These are phyloP conservation scores for Protomyces lactucae-debilis DNA, from an alignment of 1,139 yeast species.

Conservation along the genomic window DNA sequence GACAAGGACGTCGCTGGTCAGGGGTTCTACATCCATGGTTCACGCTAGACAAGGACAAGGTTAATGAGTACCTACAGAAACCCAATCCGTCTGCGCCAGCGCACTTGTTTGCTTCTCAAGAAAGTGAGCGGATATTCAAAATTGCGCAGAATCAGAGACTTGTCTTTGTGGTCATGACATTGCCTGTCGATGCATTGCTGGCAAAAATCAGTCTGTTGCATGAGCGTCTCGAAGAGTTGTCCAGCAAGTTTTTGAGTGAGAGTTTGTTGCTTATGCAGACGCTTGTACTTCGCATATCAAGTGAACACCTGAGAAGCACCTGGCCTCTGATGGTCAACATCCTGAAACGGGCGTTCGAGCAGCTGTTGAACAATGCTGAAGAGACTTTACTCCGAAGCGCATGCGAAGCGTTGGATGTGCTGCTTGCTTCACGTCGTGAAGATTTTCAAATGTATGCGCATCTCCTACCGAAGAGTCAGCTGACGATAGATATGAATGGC, in stretches of 20 bases:
- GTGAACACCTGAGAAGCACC: constrained; percentile 57
- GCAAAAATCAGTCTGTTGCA: constrained; percentile 47
- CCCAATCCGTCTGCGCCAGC: constrained; percentile 11
- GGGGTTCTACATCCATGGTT: neutral
- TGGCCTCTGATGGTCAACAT: constrained; percentile 58
- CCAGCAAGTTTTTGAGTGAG: constrained; percentile 42
- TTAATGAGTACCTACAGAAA: constrained; percentile 1
- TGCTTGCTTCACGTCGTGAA: constrained; percentile 62
- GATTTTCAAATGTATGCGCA: constrained; percentile 60
- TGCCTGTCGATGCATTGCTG: constrained; percentile 39
- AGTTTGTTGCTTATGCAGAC: constrained; percentile 59
- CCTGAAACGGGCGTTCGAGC: constrained; percentile 1
- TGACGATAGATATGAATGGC: neutral
- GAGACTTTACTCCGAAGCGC: constrained; percentile 50
- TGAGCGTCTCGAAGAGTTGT: constrained; percentile 25
- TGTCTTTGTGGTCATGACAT: neutral
- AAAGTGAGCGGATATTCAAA: neutral
- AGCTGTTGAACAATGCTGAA: constrained; percentile 44
- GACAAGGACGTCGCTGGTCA: neutral
- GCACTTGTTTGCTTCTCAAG: constrained; percentile 2
- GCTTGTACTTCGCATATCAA: constrained; percentile 56
- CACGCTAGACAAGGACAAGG: neutral
- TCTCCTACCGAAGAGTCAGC: neutral
- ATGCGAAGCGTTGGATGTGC: constrained; percentile 71
- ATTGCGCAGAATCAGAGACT: neutral